A percentile compares a stretch with the other conserved stretches of the same genome.
phyloP scores from a whole-genome alignment of 1,284 basidiomycete genomes.

The Rhizoctonia solani region DNA sequence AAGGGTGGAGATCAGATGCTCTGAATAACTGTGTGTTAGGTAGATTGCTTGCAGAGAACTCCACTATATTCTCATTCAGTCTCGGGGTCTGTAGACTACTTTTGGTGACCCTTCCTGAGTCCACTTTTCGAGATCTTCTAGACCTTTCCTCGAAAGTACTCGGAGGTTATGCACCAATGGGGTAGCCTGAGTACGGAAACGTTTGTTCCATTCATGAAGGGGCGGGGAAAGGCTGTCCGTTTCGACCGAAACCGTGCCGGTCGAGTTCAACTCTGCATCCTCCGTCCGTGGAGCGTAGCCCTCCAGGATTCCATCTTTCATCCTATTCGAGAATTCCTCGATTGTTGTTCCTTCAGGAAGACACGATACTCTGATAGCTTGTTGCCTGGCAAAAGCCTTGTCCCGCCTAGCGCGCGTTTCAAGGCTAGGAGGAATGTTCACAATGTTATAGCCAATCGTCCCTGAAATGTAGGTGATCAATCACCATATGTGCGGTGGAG shows the following conservation, averaged over 20 bases:
- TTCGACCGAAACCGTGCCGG: background rate
- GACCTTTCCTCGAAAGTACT: constrained; percentile 17
- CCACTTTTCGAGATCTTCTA: constrained; percentile 25
- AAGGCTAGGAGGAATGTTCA: constrained; percentile 2
- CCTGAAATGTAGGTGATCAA: background rate
- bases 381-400: constrained; percentile 18
- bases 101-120: constrained; percentile 20
- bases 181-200: constrained; percentile 19
- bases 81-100: constrained; percentile 27
- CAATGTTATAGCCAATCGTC: constrained; percentile 14
- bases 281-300: constrained; percentile 16
- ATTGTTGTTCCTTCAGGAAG: constrained; percentile 31
- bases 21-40: too few species aligned
- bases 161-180: constrained; percentile 23
- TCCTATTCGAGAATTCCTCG: constrained; percentile 22
- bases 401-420: constrained; percentile 6
- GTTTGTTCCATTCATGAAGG: constrained; percentile 26
- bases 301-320: constrained; percentile 24
- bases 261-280: background rate
- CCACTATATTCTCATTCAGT: background rate
- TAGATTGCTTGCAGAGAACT: too few species aligned
- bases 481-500: background rate
- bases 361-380: constrained; percentile 15
- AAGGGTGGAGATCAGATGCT: too few species aligned
- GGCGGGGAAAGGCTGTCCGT: background rate